Conservation (phyloP, 2,329 filamentous ascomycete species). For the Ophiostoma angusticollis region DNA sequence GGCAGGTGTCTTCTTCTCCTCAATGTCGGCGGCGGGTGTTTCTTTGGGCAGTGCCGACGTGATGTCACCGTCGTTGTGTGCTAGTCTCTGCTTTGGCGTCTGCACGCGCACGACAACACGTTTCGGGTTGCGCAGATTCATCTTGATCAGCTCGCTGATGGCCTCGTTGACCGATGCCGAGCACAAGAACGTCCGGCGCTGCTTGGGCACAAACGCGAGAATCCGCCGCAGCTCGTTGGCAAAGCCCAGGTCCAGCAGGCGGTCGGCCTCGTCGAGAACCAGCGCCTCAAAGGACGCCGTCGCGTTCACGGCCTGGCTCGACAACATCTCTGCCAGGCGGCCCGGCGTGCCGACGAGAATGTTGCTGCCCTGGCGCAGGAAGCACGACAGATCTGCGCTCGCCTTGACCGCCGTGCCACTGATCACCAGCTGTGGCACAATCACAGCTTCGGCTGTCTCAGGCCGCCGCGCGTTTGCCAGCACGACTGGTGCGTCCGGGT, state of each 20-base stretch:
- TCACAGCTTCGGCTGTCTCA: slow-evolving; percentile 31
- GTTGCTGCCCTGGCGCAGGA: slow-evolving; percentile 75
- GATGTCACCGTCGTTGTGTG: neutral
- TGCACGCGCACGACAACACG: slow-evolving; percentile 92
- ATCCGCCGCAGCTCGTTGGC: slow-evolving; percentile 83
- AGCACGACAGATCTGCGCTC: slow-evolving; percentile 74
- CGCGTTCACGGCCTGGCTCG: slow-evolving; percentile 76
- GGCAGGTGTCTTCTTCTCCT: slow-evolving; percentile 81
- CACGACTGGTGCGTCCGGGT: slow-evolving; percentile 1
- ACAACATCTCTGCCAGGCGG: slow-evolving; percentile 73
- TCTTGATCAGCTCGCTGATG: slow-evolving; percentile 80
- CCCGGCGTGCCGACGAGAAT: slow-evolving; percentile 79
- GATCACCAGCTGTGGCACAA: slow-evolving; percentile 79
- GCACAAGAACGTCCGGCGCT: slow-evolving; percentile 84
- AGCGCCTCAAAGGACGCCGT: slow-evolving; percentile 85
- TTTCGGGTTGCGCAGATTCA: slow-evolving; percentile 85
- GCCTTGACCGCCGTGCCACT: slow-evolving; percentile 61
- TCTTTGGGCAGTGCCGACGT: too few species aligned
- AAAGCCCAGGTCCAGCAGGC: slow-evolving; percentile 85
- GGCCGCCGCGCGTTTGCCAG: slow-evolving; percentile 22
- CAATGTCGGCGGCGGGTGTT: slow-evolving; percentile 45
- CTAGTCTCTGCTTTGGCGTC: slow-evolving; percentile 34
- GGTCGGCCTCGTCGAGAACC: slow-evolving; percentile 88
- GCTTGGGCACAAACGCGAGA: slow-evolving; percentile 73
- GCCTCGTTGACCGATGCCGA: slow-evolving; percentile 94